phyloP scores from a whole-genome alignment of 345 rosid species.

The Populus alba region DNA sequence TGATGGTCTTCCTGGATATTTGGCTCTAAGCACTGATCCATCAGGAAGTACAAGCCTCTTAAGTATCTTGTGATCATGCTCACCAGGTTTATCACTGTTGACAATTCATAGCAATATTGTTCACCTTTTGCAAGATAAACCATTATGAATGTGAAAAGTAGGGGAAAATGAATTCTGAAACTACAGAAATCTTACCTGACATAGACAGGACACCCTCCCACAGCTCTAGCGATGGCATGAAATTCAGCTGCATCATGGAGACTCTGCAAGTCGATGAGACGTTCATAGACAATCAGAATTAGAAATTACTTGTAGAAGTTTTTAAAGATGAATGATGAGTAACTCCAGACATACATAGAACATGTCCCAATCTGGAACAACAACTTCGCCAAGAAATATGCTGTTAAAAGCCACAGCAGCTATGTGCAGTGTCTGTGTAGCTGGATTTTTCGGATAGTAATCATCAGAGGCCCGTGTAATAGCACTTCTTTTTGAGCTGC shows the following conservation, averaged over 20 bases:
- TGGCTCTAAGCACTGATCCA: slow-evolving; percentile 56
- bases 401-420: slow-evolving; percentile 58
- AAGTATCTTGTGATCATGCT: slow-evolving; percentile 52
- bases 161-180: background rate
- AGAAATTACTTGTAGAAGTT: too few relatives aligned
- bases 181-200: slow-evolving; percentile 34
- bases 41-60: slow-evolving; percentile 51
- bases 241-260: slow-evolving; percentile 58
- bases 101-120: background rate
- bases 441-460: slow-evolving; percentile 48
- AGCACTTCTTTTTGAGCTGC: slow-evolving; percentile 49
- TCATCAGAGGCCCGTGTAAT: slow-evolving; percentile 53
- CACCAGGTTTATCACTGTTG: slow-evolving; percentile 53
- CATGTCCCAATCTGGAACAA: slow-evolving; percentile 66
- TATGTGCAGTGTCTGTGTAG: slow-evolving; percentile 49
- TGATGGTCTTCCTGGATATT: slow-evolving; percentile 54
- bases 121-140: too few relatives aligned
- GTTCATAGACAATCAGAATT: too few relatives aligned
- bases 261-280: slow-evolving; percentile 36
- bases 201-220: slow-evolving; percentile 55
- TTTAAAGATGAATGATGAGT: too few relatives aligned
- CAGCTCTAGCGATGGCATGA: slow-evolving; percentile 58
- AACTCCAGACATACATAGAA: slow-evolving; percentile 39
- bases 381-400: slow-evolving; percentile 56
- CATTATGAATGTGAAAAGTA: background rate